These are phyloP conservation scores for Daedaleopsis sinensis DNA, from an alignment of 768 basidiomycete genomes.

Conservation along the genomic window DNA sequence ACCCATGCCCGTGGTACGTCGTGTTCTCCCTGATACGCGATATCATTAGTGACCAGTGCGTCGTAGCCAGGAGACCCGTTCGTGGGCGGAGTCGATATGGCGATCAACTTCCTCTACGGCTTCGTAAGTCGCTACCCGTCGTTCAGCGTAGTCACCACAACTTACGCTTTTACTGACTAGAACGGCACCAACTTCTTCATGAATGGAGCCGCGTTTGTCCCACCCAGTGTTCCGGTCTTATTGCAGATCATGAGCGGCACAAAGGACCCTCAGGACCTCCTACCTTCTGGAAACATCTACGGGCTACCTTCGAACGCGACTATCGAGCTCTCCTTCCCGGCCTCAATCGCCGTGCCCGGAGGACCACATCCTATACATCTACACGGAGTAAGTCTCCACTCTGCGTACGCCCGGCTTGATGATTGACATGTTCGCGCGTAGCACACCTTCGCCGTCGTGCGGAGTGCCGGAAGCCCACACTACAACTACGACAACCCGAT, in stretches of 20 bases:
- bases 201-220: constrained; percentile 39
- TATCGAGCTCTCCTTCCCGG: constrained; percentile 53
- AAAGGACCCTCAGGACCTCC: constrained; percentile 45
- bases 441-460: constrained; percentile 44
- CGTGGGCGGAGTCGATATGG: background rate
- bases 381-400: constrained; percentile 37
- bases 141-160: too few relatives aligned
- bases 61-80: background rate
- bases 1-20: background rate
- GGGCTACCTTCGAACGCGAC: constrained; percentile 49
- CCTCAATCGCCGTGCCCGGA: constrained; percentile 41
- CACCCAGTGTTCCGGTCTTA: constrained; percentile 53
- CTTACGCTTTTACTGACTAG: background rate
- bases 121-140: background rate
- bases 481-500: constrained; percentile 42
- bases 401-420: too few relatives aligned
- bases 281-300: constrained; percentile 53
- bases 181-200: constrained; percentile 34
- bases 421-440: constrained; percentile 13
- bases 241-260: constrained; percentile 66
- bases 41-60: too few relatives aligned
- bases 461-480: constrained; percentile 33
- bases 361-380: constrained; percentile 44
- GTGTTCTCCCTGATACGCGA: background rate
- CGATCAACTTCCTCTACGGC: background rate